phyloP scores from a whole-genome alignment of 202 grass and related monocot species.

The Carex sylvatica region DNA sequence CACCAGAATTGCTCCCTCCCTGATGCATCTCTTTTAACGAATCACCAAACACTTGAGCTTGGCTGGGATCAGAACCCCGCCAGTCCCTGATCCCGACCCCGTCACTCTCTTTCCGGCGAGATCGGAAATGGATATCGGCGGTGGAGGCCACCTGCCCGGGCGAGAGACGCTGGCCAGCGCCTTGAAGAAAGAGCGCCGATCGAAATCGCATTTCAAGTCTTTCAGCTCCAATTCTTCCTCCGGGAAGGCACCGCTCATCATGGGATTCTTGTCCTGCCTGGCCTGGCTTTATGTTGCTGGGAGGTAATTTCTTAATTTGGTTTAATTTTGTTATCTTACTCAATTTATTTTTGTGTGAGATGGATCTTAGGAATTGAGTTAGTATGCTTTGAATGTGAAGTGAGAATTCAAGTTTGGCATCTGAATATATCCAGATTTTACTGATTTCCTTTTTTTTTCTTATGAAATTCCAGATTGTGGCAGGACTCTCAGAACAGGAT shows the following conservation, averaged over 20 bases:
- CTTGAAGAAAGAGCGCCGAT: slow-evolving; percentile 62
- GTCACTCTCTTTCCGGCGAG: neutral
- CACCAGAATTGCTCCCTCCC: neutral
- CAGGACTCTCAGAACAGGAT: slow-evolving; percentile 81
- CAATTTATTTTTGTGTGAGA: neutral
- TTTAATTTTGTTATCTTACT: neutral
- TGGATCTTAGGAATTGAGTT: neutral
- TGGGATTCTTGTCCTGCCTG: slow-evolving; percentile 90
- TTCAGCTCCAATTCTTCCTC: slow-evolving; percentile 26
- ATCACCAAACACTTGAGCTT: slow-evolving; percentile 4
- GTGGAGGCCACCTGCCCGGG: slow-evolving; percentile 30
- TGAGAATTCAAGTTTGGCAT: neutral
- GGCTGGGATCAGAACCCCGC: neutral
- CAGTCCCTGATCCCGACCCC: neutral
- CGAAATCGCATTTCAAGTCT: slow-evolving; percentile 33
- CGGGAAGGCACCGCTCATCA: slow-evolving; percentile 47
- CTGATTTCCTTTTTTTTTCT: neutral
- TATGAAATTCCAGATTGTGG: slow-evolving; percentile 55
- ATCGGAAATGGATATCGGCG: slow-evolving; percentile 1
- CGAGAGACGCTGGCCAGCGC: slow-evolving; percentile 74
- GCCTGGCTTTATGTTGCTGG: slow-evolving; percentile 95
- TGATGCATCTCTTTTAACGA: slow-evolving; percentile 2
- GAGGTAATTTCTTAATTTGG: slow-evolving; percentile 29
- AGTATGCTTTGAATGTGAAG: slow-evolving; percentile 3
- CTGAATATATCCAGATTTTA: neutral